Evolutionary conservation across 345 rosid genomes (phyloP), one percentile per base, ranked within the genome.

Genomic region (Carallia brachiata): DNA sequence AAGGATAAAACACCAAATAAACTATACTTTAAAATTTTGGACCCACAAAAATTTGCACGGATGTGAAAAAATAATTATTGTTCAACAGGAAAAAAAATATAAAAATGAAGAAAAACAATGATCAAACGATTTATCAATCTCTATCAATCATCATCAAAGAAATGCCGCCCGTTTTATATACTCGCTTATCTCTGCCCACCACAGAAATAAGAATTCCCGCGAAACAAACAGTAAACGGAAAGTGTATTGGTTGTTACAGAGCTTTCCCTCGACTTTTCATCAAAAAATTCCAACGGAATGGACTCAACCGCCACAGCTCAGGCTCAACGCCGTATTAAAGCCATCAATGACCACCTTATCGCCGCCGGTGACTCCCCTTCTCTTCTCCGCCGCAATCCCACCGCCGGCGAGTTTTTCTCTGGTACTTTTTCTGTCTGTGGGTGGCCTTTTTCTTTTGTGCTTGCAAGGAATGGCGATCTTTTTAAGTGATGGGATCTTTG

Each of bases 271-370:
- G 6, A 23, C 5, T 23, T 56, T 8, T 30, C 15, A 15, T 7
- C 28, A 27, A 27, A 27, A 27, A 44, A 12, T 44, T 56, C 17
- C 28, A 5, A 27, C 60, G 28, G 15, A 0, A 85, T 86, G 90
- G 93, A 87, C 74, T 76, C 86, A 15, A 48, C 73, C 31, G 37
- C 77, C 9, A 28, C 62, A 44, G 47, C 56, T 19, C 63, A 23
- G 61, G 90, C 96, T 63, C 89, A 87, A 64, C 96, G 94, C 76
- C 97, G 99, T 63, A 73, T 95, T 61, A 61, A 79, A 52, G 77
- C 96, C 66, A 83, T 95, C 63, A 75, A 81, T 73, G 82, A 78
- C 69, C 99, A 92, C 69, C 89, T 94, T 68, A 31, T 72, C 37
- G 34, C 85, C 73, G 70, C 75, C 72, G 80, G 48, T 65, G 74